Percentiles rank a stretch among this genome's conserved stretches.
Conservation (phyloP, 352 stramenopile genomes). For the Halophytophthora batemanensis region DNA sequence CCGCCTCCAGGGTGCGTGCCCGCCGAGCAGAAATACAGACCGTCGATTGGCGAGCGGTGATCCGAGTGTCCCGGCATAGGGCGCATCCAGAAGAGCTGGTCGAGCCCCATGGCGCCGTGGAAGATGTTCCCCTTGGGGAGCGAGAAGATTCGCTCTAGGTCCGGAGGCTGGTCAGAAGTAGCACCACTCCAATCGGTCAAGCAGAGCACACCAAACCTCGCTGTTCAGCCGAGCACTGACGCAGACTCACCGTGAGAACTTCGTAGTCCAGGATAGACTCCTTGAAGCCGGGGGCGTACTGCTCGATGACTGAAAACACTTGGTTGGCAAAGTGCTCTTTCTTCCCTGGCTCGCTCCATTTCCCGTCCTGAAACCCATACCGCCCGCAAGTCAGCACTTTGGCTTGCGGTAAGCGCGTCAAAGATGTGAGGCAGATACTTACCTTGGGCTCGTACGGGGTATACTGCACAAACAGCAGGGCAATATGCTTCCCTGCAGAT, state of each 20-base stretch:
- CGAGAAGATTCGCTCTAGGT: conserved; percentile 87
- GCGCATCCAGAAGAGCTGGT: conserved; percentile 89
- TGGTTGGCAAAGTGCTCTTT: conserved; percentile 80
- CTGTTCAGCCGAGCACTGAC: background rate
- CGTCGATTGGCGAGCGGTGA: conserved; percentile 80
- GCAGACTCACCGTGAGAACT: conserved; percentile 68
- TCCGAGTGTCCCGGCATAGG: conserved; percentile 79
- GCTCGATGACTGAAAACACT: conserved; percentile 85
- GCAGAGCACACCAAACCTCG: background rate
- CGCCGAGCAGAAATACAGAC: conserved; percentile 83
- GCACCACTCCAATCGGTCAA: background rate
- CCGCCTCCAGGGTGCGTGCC: conserved; percentile 88
- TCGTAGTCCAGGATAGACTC: conserved; percentile 82
- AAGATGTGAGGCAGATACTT: background rate
- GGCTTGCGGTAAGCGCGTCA: background rate
- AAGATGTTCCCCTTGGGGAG: conserved; percentile 89
- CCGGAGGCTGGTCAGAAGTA: conserved; percentile 49
- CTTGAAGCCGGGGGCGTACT: conserved; percentile 86
- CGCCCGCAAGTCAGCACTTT: background rate
- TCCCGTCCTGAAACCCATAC: conserved; percentile 46
- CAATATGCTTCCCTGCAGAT: conserved; percentile 83
- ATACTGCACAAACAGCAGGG: conserved; percentile 90
- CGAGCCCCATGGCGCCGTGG: conserved; percentile 86
- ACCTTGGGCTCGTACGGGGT: conserved; percentile 86
- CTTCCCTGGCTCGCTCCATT: conserved; percentile 67